Evolutionary conservation across 768 basidiomycete species (phyloP).

Genomic region (Tulasnella sp.): DNA sequence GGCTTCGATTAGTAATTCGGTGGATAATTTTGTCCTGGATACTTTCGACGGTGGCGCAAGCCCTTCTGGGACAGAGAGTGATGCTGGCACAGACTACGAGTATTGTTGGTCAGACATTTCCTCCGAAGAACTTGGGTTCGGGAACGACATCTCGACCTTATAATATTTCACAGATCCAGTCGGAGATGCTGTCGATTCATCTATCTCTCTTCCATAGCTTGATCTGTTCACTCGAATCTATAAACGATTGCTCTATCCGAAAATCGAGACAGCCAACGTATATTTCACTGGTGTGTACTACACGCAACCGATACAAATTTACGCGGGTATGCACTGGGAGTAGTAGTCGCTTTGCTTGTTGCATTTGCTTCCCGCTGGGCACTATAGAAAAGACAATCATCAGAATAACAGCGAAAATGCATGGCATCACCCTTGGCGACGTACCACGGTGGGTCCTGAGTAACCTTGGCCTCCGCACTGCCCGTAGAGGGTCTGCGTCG

Average conservation of each 20-base stretch:
- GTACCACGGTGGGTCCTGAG: conserved; percentile 12
- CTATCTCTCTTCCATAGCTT: no score
- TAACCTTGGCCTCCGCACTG: conserved; percentile 20
- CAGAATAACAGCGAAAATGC: background rate
- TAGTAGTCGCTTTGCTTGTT: conserved; percentile 13
- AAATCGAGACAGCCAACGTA: background rate
- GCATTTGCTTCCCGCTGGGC: conserved; percentile 11
- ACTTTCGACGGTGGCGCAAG: background rate
- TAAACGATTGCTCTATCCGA: background rate
- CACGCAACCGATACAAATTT: background rate
- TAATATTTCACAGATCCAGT: background rate
- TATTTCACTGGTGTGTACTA: background rate
- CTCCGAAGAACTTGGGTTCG: background rate
- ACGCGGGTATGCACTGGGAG: conserved; percentile 17
- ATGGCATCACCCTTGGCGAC: background rate
- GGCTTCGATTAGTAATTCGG: background rate
- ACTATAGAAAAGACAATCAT: background rate
- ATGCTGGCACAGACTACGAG: background rate
- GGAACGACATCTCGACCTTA: background rate
- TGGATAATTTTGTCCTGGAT: background rate
- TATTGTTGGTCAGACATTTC: background rate
- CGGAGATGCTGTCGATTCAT: background rate
- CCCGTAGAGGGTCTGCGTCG: background rate
- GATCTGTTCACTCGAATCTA: no score
- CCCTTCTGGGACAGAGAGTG: background rate